A percentile compares a stretch with the other conserved stretches of the same genome.
Conservation (phyloP, 169 alveolate genomes). For the Babesia caballi region DNA sequence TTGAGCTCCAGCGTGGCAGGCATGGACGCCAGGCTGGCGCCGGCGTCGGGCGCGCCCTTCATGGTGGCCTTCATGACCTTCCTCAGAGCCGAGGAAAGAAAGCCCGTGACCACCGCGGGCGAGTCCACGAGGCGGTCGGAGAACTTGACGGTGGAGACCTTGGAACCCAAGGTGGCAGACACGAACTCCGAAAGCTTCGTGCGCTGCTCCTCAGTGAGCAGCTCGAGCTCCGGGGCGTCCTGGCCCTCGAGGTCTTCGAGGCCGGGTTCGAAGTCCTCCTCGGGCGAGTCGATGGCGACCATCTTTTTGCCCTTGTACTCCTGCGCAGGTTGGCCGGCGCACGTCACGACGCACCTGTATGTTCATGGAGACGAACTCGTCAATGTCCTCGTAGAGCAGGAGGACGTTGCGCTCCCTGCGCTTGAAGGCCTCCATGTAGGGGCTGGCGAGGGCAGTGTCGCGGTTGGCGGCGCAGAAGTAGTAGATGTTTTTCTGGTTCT, state of each 20-base stretch:
- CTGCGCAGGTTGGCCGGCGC: too few relatives aligned
- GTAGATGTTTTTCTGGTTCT: constrained; percentile 82
- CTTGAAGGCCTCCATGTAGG: constrained; percentile 86
- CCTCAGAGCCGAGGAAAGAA: constrained; percentile 81
- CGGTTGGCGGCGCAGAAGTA: constrained; percentile 78
- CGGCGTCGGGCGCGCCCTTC: constrained; percentile 73
- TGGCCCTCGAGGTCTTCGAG: constrained; percentile 35
- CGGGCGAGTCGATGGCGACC: constrained; percentile 72
- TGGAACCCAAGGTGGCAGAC: constrained; percentile 66
- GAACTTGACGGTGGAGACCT: constrained; percentile 83
- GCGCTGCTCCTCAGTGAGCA: constrained; percentile 56
- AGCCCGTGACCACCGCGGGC: constrained; percentile 88
- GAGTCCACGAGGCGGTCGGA: constrained; percentile 83
- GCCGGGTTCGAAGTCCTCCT: constrained; percentile 65
- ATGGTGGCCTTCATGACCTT: constrained; percentile 79
- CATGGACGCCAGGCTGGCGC: constrained; percentile 65
- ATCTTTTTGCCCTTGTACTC: constrained; percentile 69
- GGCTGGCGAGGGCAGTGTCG: constrained; percentile 83
- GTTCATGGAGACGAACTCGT: constrained; percentile 84
- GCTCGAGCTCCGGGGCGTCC: constrained; percentile 25
- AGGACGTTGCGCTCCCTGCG: constrained; percentile 77
- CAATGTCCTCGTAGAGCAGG: constrained; percentile 85
- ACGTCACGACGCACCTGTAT: constrained; percentile 50
- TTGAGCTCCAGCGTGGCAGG: constrained; percentile 84
- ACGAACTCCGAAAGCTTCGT: constrained; percentile 51